Percentiles rank a stretch among this genome's conserved stretches.
Evolutionary conservation across 2,329 filamentous ascomycete species (phyloP).

Genomic region (Epichloe amarillans): DNA sequence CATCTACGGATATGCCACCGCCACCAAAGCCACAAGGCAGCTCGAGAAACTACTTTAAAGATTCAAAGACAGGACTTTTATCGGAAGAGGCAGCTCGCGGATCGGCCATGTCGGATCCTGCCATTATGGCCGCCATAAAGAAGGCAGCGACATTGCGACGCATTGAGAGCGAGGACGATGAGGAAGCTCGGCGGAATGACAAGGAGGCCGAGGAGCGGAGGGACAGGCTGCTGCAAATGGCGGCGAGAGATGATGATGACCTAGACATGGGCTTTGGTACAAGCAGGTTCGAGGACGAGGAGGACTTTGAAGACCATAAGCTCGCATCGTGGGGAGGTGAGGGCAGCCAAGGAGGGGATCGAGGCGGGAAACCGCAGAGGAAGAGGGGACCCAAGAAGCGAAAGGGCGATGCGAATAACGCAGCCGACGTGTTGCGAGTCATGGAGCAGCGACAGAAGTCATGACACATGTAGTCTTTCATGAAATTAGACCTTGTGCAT

Average conservation of each 20-base stretch:
- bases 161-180: slow-evolving; percentile 25
- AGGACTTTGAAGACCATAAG: slow-evolving; percentile 61
- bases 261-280: slow-evolving; percentile 91
- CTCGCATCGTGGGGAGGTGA: slow-evolving; percentile 48
- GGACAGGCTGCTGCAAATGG: slow-evolving; percentile 58
- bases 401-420: slow-evolving; percentile 68
- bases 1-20: slow-evolving; percentile 27
- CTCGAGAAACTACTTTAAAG: slow-evolving; percentile 50
- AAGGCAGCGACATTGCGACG: slow-evolving; percentile 59
- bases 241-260: slow-evolving; percentile 74
- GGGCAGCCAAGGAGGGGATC: slow-evolving; percentile 33
- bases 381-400: slow-evolving; percentile 63
- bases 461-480: background rate
- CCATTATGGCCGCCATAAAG: slow-evolving; percentile 71
- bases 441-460: slow-evolving; percentile 46
- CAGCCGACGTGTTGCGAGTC: slow-evolving; percentile 65
- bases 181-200: slow-evolving; percentile 24
- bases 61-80: slow-evolving; percentile 39
- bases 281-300: slow-evolving; percentile 76
- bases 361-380: slow-evolving; percentile 37
- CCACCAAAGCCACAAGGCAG: slow-evolving; percentile 29
- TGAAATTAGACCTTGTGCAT: no score
- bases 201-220: slow-evolving; percentile 52
- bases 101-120: slow-evolving; percentile 56
- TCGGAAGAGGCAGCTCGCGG: slow-evolving; percentile 34